Evolutionary conservation across 345 rosid genomes (phyloP).

Genomic region (Combretum micranthum): DNA sequence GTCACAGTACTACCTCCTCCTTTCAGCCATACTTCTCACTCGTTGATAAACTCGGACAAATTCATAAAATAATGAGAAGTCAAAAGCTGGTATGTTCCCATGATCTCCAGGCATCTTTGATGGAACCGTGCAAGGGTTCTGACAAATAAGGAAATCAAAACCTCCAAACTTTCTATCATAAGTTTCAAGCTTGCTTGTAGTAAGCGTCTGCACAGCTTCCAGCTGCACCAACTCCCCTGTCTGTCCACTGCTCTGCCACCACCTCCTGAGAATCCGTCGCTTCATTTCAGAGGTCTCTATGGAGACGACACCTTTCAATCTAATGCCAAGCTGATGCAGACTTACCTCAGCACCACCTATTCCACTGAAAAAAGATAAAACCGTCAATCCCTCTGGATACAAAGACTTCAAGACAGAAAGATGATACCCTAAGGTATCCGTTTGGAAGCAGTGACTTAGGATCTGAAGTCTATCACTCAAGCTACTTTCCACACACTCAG

Average conservation of each 20-base stretch:
- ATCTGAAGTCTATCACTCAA: slow-evolving; percentile 42
- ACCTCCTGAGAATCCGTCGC: slow-evolving; percentile 48
- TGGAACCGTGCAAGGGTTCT: slow-evolving; percentile 42
- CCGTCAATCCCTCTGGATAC: slow-evolving; percentile 61
- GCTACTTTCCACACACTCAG: slow-evolving; percentile 30
- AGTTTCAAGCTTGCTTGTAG: slow-evolving; percentile 41
- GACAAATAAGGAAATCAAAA: slow-evolving; percentile 69
- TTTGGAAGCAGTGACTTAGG: slow-evolving; percentile 64
- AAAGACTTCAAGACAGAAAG: slow-evolving; percentile 67
- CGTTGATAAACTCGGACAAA: slow-evolving; percentile 67
- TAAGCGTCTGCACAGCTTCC: slow-evolving; percentile 56
- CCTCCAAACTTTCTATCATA: slow-evolving; percentile 45
- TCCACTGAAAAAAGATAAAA: slow-evolving; percentile 71
- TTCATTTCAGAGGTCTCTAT: slow-evolving; percentile 54
- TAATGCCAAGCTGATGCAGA: slow-evolving; percentile 62
- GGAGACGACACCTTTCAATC: slow-evolving; percentile 58
- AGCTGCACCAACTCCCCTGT: slow-evolving; percentile 72
- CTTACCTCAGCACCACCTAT: slow-evolving; percentile 75
- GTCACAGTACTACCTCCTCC: slow-evolving; percentile 19
- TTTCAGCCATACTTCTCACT: slow-evolving; percentile 40
- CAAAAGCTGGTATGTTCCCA: slow-evolving; percentile 26
- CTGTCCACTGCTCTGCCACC: slow-evolving; percentile 74
- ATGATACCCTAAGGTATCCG: slow-evolving; percentile 77
- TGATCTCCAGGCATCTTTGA: slow-evolving; percentile 12
- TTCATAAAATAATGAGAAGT: slow-evolving; percentile 59